phyloP scores from a whole-genome alignment of 1,284 basidiomycete species.

The Schizophyllum amplum region DNA sequence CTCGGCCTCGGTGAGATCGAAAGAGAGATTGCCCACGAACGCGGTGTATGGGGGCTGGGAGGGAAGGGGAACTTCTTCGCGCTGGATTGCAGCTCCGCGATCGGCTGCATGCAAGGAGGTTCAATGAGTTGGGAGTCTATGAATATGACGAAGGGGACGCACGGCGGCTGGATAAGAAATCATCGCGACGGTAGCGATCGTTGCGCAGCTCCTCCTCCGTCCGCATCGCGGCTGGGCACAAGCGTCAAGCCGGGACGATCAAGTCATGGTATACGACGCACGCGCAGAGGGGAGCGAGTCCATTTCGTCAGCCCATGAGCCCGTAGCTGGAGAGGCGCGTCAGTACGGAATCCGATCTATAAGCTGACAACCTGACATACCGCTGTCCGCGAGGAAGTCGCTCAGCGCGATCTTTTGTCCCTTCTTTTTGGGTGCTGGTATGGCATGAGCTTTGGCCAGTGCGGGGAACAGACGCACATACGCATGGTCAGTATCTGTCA shows the following conservation, averaged over 20 bases:
- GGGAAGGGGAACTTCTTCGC: conserved; percentile 93
- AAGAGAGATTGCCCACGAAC: conserved; percentile 92
- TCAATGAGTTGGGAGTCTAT: background rate
- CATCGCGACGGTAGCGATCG: conserved; percentile 54
- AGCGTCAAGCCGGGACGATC: conserved; percentile 13
- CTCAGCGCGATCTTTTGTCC: conserved; percentile 84
- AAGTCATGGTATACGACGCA: conserved; percentile 35
- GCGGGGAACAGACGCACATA: background rate
- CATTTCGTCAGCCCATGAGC: conserved; percentile 98
- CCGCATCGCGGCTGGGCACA: conserved; percentile 48
- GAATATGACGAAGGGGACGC: conserved; percentile 21
- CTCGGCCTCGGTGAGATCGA: conserved; percentile 84
- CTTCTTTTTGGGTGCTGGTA: conserved; percentile 44
- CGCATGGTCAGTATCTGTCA: background rate
- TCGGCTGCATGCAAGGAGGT: conserved; percentile 42
- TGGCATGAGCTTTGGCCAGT: background rate
- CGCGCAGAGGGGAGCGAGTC: conserved; percentile 83
- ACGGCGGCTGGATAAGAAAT: conserved; percentile 56
- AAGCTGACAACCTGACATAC: conserved; percentile 41
- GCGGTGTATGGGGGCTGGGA: conserved; percentile 93
- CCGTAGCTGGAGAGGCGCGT: conserved; percentile 44
- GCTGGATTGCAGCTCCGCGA: conserved; percentile 40
- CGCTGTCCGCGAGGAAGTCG: conserved; percentile 79
- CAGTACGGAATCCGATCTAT: conserved; percentile 11
- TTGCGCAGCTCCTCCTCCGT: conserved; percentile 47